Conservation (phyloP, 768 basidiomycete species). For the Lentinus tigrinus region DNA sequence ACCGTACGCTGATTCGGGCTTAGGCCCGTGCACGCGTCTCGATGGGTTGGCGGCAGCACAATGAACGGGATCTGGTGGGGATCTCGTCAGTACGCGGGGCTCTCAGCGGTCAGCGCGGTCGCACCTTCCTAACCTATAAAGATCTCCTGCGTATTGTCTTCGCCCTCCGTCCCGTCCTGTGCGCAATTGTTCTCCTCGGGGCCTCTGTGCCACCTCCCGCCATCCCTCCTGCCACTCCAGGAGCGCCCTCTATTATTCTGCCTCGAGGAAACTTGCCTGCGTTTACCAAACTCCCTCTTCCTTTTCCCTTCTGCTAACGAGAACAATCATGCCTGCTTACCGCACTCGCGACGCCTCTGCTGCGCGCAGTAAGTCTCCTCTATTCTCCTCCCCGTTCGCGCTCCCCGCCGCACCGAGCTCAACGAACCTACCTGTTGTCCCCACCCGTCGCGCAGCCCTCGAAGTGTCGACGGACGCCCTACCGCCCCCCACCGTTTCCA, state of each 20-base stretch:
- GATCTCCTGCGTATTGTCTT: constrained; percentile 31
- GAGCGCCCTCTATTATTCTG: constrained; percentile 34
- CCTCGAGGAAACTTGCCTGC: constrained; percentile 27
- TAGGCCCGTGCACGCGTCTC: constrained; percentile 19
- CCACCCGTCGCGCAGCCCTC: constrained; percentile 48
- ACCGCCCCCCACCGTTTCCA: constrained; percentile 53
- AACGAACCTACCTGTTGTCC: constrained; percentile 16
- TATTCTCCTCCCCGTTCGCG: neutral
- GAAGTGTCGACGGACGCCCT: constrained; percentile 69
- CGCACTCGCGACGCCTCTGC: constrained; percentile 75
- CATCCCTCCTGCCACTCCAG: constrained; percentile 40
- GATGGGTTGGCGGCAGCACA: constrained; percentile 14
- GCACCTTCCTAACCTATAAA: constrained; percentile 30
- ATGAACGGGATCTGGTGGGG: constrained; percentile 24
- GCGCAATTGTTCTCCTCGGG: constrained; percentile 63
- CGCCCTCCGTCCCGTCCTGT: constrained; percentile 50
- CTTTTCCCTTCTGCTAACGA: constrained; percentile 25
- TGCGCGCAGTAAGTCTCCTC: constrained; percentile 41
- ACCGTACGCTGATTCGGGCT: constrained; percentile 23
- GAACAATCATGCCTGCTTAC: constrained; percentile 70
- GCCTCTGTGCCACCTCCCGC: constrained; percentile 51
- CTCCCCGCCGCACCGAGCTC: neutral
- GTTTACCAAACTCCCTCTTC: constrained; percentile 29
- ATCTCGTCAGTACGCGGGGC: constrained; percentile 19
- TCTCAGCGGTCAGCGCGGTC: constrained; percentile 24